Percentiles rank a stretch among this genome's conserved stretches.
Evolutionary conservation across 441 rosid genomes (phyloP).

Genomic region (Euphorbia celastroides): DNA sequence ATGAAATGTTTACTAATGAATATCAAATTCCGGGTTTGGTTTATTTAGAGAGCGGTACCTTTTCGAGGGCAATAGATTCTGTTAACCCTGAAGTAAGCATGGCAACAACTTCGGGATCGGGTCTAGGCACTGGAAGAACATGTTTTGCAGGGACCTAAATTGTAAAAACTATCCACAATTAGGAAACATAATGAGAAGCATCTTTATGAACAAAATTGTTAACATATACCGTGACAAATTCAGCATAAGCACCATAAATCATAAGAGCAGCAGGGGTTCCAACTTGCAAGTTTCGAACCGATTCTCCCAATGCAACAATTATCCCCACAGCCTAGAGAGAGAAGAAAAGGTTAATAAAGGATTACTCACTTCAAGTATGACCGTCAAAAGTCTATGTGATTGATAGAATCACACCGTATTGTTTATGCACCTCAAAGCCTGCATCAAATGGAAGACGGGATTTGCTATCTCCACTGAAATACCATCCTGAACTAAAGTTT

Average conservation of each 20-base stretch:
- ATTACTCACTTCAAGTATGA: conserved; percentile 6
- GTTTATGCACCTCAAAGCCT: conserved; percentile 77
- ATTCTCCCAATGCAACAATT: conserved; percentile 82
- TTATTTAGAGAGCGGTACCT: conserved; percentile 38
- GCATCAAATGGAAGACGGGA: conserved; percentile 90
- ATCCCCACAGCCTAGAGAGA: conserved; percentile 80
- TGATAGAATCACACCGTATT: conserved; percentile 11
- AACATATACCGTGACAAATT: conserved; percentile 52
- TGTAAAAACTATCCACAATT: conserved; percentile 8
- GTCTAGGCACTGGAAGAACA: conserved; percentile 84
- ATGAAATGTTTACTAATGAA: neutral
- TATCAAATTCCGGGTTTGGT: neutral
- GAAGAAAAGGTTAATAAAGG: neutral
- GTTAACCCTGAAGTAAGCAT: conserved; percentile 99
- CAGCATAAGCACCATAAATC: conserved; percentile 90
- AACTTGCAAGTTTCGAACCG: conserved; percentile 62
- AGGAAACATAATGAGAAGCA: conserved; percentile 6
- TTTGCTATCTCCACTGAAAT: conserved; percentile 47
- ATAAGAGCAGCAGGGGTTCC: conserved; percentile 97
- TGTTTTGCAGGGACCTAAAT: conserved; percentile 72
- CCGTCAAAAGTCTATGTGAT: conserved; percentile 14
- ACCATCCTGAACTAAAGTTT: conserved; percentile 96
- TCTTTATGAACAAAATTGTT: neutral
- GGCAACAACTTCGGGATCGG: conserved; percentile 96
- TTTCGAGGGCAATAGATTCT: conserved; percentile 89